Conservation (phyloP, 306 rosid species). For the Prinsepia uniflora region DNA sequence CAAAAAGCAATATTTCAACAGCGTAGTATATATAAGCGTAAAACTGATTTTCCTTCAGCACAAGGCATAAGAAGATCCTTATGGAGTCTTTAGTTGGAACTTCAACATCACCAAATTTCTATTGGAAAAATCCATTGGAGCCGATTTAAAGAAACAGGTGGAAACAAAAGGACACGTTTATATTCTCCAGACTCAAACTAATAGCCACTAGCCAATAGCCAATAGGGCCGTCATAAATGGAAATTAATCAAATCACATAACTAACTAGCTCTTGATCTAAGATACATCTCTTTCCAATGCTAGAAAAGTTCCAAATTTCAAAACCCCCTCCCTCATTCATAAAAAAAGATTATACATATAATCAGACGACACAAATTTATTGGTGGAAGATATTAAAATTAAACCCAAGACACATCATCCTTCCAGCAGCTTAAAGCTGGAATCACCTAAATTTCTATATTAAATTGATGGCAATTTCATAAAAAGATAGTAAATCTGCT, state of each 20-base stretch:
- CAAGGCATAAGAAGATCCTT: not conserved
- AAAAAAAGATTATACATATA: no score
- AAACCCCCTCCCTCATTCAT: not conserved
- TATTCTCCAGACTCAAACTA: not conserved
- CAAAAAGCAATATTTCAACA: no score
- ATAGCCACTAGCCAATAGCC: no score
- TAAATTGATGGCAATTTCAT: not conserved
- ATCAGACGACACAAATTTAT: not conserved
- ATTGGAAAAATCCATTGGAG: not conserved
- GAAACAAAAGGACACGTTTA: not conserved
- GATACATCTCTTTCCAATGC: not conserved
- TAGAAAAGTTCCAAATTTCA: not conserved
- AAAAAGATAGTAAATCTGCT: not conserved
- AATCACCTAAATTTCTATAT: not conserved
- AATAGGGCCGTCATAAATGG: not conserved
- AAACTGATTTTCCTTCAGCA: not conserved
- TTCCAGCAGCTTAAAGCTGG: not conserved
- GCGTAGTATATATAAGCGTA: not conserved
- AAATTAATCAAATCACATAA: no score
- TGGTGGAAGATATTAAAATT: not conserved
- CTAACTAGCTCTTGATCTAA: not conserved
- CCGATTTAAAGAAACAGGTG: not conserved
- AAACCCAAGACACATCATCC: not conserved
- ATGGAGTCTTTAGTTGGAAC: not conserved
- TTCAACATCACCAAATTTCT: not conserved